phyloP scores from a whole-genome alignment of 169 alveolate genomes.

The Plasmodium falciparum region DNA sequence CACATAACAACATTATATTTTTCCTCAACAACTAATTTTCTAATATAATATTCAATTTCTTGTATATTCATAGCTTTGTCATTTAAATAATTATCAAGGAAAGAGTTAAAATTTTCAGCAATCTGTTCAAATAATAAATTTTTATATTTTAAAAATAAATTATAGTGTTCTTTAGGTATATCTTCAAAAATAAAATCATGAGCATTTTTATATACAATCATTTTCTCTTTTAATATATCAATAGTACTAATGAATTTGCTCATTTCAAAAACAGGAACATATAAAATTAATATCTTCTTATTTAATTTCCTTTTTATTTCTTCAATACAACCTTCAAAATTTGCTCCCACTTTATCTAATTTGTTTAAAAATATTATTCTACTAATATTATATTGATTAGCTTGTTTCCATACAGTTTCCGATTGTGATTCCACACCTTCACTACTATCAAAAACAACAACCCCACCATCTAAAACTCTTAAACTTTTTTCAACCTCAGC shows the following conservation, averaged over 20 bases:
- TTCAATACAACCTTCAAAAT: constrained; percentile 88
- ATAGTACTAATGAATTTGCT: constrained; percentile 90
- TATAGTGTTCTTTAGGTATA: constrained; percentile 43
- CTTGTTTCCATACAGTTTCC: constrained; percentile 96
- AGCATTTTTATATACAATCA: constrained; percentile 75
- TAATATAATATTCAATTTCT: constrained; percentile 86
- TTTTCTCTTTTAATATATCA: constrained; percentile 87
- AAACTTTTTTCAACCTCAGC: constrained; percentile 95
- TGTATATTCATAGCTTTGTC: constrained; percentile 82
- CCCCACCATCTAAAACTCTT: constrained; percentile 97
- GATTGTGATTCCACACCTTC: constrained; percentile 97
- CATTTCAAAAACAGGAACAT: constrained; percentile 92
- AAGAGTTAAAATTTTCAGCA: constrained; percentile 90
- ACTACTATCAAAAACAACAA: constrained; percentile 97
- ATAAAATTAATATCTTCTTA: constrained; percentile 90
- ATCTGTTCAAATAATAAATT: constrained; percentile 85
- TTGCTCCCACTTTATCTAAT: constrained; percentile 96
- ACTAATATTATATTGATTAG: constrained; percentile 92
- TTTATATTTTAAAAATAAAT: constrained; percentile 81
- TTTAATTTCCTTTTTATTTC: constrained; percentile 90
- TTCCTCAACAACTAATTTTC: constrained; percentile 84
- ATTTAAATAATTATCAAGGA: constrained; percentile 89
- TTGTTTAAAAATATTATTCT: constrained; percentile 94
- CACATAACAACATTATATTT: constrained; percentile 88
- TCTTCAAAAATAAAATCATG: constrained; percentile 69